Evolutionary conservation across 108 stramenopile species (phyloP), one percentile per base, ranked within the genome.

Genomic region (Licmophora abbreviata): DNA sequence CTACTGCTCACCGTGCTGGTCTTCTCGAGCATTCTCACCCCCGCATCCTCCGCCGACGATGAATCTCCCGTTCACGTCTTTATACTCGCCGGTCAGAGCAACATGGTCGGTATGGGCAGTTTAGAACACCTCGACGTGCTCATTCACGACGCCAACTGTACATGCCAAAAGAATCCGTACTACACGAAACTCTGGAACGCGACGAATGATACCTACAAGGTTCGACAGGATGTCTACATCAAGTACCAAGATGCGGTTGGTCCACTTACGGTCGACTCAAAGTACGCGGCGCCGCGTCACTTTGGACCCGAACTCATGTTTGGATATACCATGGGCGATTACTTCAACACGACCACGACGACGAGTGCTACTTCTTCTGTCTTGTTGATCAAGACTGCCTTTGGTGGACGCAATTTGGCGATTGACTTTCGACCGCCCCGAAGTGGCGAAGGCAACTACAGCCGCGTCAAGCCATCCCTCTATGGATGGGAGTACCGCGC

Each of bases 11-110:
- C n/a, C n/a, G n/a, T n/a, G n/a, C n/a, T n/a, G n/a, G n/a, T n/a
- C n/a, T n/a, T n/a, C n/a, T n/a, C n/a, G n/a, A n/a, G n/a, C n/a
- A n/a, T n/a, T n/a, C n/a, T n/a, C n/a, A n/a, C n/a, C n/a, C n/a
- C n/a, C n/a, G n/a, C n/a, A n/a, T n/a, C n/a, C n/a, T n/a, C n/a
- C n/a, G n/a, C n/a, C n/a, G n/a, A n/a, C n/a, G n/a, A n/a, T n/a
- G n/a, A n/a, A n/a, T n/a, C n/a, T n/a, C 58, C 58, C 11, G 38
- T 63, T 34, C 48, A 69, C 24, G 67, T 77, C 11, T 73, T 58
- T 44, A 8, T 77, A 14, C 47, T 77, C 31, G 63, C 54, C 4
- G 76, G 76, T 2, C 76, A 77, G 44, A 56, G 54, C 33, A 77
- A 77, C 48, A 77, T 69, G 76, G 59, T 53, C 3, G 69, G 75